Base-by-base conservation (phyloP, 2,329 filamentous ascomycete genomes). In the Penicillium sp. region DNA sequence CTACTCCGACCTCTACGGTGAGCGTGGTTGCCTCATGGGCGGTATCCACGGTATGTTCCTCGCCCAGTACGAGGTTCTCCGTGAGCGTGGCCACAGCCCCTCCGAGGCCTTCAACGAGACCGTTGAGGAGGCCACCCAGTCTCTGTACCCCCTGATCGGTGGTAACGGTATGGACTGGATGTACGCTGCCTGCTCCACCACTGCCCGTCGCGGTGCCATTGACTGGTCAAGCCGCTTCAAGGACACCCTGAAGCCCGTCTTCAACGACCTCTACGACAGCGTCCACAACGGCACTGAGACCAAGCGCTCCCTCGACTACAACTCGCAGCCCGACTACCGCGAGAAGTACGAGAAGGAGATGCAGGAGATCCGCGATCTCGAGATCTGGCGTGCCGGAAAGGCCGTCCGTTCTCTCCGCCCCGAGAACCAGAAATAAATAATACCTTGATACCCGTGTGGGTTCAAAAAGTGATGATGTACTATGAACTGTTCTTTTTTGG, bases 21-120 rank as follows among this genome's bases (percentile, higher is more conserved):
- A 99, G 89, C 92, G 94, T 82, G 94, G 94, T 76, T 99, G 94
- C 87, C 84, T 99, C 73, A 99, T 99, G 94, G 94, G 94, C 70
- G 94, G 94, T 79, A 99, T 99, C 80, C 94, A 99, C 86, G 94
- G 94, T 77, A 99, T 99, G 94, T 99, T 99, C 90, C 91, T 99
- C 68, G 94, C 94, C 60, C 94, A 99, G 84, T 99, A 99, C 86
- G 94, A 99, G 86, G 94, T 99, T 67, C 92, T 99, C 79, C 92
- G 94, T 74, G 94, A 99, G 87, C 89, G 90, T 68, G 94, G 94
- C 79, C 94, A 99, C 88, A 89, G 85, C 80, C 94, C 94, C 76
- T 93, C 89, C 70, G 94, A 99, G 83, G 94, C 94, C 66, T 99
- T 99, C 89, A 99, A 99, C 86, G 94, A 99, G 91, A 99, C 94